A percentile compares a stretch with the other conserved stretches of the same genome.
Conservation (phyloP, 768 basidiomycete species). For the Rhizopogon sp. region DNA sequence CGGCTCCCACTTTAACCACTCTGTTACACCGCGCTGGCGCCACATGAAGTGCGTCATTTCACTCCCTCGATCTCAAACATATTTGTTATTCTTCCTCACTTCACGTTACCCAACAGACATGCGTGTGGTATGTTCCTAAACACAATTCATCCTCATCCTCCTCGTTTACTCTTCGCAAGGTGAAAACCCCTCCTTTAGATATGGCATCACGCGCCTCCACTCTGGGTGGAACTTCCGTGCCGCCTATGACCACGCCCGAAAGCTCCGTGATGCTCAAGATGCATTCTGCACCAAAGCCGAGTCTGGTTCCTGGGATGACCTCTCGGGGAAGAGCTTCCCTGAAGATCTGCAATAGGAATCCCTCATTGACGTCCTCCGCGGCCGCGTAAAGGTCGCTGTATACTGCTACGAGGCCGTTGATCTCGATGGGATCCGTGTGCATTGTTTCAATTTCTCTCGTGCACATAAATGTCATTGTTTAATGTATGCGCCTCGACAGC, state of each 20-base stretch:
- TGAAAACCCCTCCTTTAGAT: conserved; percentile 30
- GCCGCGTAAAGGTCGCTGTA: conserved; percentile 51
- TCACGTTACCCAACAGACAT: conserved; percentile 19
- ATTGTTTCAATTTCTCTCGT: conserved; percentile 14
- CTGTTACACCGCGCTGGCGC: conserved; percentile 19
- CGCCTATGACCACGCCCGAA: conserved; percentile 71
- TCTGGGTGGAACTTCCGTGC: conserved; percentile 70
- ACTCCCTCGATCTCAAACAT: background rate
- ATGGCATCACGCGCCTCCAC: conserved; percentile 67
- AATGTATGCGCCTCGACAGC: conserved; percentile 26
- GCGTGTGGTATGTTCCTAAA: conserved; percentile 34
- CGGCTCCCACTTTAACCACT: conserved; percentile 12
- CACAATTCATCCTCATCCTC: background rate
- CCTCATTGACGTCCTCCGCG: conserved; percentile 71
- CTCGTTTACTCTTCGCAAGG: conserved; percentile 8
- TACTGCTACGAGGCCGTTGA: conserved; percentile 60
- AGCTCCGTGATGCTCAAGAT: conserved; percentile 66
- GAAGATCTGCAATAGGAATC: conserved; percentile 73
- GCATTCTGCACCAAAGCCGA: conserved; percentile 62
- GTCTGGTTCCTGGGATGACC: conserved; percentile 32
- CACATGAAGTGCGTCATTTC: conserved; percentile 21
- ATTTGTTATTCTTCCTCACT: too few species aligned
- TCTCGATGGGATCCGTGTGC: conserved; percentile 62
- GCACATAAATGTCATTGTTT: background rate
- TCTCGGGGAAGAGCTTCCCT: conserved; percentile 38